Evolutionary conservation across 805 yeast genomes (phyloP), one percentile per base, ranked within the genome.

Genomic region (Candida incommunis): DNA sequence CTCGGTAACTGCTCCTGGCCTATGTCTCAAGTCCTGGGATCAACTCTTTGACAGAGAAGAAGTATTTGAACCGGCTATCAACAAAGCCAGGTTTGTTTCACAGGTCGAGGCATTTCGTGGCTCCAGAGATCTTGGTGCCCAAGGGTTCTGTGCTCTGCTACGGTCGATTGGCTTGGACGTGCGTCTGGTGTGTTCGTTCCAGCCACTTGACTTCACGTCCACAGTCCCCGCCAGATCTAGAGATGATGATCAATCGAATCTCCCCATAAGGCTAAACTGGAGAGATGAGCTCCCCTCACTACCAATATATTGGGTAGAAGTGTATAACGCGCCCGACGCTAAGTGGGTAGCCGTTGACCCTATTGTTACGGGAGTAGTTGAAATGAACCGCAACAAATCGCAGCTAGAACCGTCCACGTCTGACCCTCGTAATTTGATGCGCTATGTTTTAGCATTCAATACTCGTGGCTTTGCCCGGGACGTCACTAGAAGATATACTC

Each of bases 291-390:
- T 45, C 24, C 45, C 60, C 42, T 55, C 56, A 5, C 80, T 67
- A 54, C 96, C 96, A 0, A 70, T 87, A 0, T 87, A 80, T 56
- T 92, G 98, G 98, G 78, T 78, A 21, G 98, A 92, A 59, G 95
- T 83, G 0, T 90, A 95, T 95, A 88, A 90, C 58, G 72, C 72
- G 43, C 75, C 71, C 47, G 63, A 76, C 3, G 71, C 76, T 47
- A 74, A 70, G 43, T 90, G 96, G 94, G 71, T 87, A n/a, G 75
- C 94, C 2, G 69, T 87, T 1, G 98, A 92, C 55, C 92, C 96
- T 0, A 65, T 80, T 0, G 78, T 80, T 23, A 71, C 79, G 46
- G 62, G 74, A 46, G 61, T 71, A 5, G 74, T 85, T 34, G 94
- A 85, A 59, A 67, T 74, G 26, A 72, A 80, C 4, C 73, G 75